A percentile compares a stretch with the other conserved stretches of the same genome.
These are phyloP conservation scores for Arthrinium puccinioides DNA, from an alignment of 2,329 filamentous ascomycete genomes.

Conservation along the genomic window DNA sequence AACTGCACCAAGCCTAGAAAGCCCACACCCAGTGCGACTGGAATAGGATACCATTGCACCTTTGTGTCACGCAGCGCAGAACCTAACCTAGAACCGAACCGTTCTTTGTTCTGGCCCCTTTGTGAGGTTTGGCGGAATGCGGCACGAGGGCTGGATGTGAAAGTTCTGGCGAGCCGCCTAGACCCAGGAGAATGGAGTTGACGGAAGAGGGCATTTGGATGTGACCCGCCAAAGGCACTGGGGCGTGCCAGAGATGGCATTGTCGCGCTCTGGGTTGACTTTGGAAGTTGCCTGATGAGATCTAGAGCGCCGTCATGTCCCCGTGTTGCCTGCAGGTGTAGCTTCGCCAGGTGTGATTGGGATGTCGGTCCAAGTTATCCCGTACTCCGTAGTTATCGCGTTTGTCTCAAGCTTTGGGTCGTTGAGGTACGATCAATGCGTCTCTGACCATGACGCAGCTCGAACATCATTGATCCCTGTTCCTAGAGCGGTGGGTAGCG, in stretches of 20 bases:
- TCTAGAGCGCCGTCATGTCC: no score
- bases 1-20: constrained; percentile 80
- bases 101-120: constrained; percentile 28
- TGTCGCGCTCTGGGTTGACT: no score
- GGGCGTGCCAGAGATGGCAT: constrained; percentile 6
- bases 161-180: constrained; percentile 13
- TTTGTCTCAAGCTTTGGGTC: no score
- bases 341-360: no score
- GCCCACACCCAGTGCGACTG: constrained; percentile 75
- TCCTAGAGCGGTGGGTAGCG: no score
- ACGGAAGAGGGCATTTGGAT: constrained; percentile 9
- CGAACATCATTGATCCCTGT: no score
- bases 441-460: no score
- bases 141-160: constrained; percentile 18
- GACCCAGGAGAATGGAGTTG: constrained; percentile 10
- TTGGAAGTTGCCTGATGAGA: no score
- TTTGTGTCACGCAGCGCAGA: constrained; percentile 43
- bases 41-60: constrained; percentile 86
- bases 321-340: no score
- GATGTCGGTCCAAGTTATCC: no score
- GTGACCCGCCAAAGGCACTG: neutral
- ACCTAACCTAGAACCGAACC: constrained; percentile 44
- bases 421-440: no score
- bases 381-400: no score
- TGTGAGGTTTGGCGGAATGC: constrained; percentile 36